Base-by-base conservation (phyloP, 805 yeast genomes). In the Cyberlindnera veronae region DNA sequence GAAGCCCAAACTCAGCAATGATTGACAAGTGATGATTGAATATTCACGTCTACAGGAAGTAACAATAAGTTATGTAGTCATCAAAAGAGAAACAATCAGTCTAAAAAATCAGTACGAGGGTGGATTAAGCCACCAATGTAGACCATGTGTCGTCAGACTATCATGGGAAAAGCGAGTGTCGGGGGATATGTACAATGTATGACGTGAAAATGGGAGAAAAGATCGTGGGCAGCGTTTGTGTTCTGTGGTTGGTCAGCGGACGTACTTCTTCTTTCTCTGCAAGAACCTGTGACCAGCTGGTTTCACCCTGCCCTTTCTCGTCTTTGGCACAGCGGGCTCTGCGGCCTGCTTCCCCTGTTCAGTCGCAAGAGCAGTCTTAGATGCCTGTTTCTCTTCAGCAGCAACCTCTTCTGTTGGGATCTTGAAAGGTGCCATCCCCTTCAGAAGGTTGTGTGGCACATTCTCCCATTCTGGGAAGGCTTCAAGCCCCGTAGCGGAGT, bases 401-500 rank as follows among this genome's bases (percentile, higher is more conserved):
- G 33, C 34, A 18, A 31, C 34, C 12, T 36, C 39, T 12, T 36
- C 27, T 9, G 45, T 34, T 29, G 68, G 69, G 12, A 62, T 63
- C 15, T 54, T 57, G 41, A 58, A 67, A 1, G 71, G 71, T 30
- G 51, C 49, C 29, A 66, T 42, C 15, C 51, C 51, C 32, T 43
- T 45, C 24, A 34, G 35, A 16, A 30, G 38, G 18, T 44, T 40
- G 16, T 21, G 21, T 5, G 48, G 49, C 5, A 54, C 49, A 8
- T 60, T 51, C 8, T 60, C 60, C 37, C 55, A 50, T 23, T 67
- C 68, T 13, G 51, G 50, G 37, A 57, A 64, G n/a, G 46, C 48
- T 40, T 64, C 66, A 11, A 58, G 36, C 0, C 68, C 68, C 1
- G 66, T 55, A 1, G 68, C 66, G 11, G 68, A 62, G 38, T 56